Percentiles rank a stretch among this genome's conserved stretches.
Evolutionary conservation across 1,139 yeast genomes (phyloP).

Genomic region (Kurtzmaniella quercitrusa): DNA sequence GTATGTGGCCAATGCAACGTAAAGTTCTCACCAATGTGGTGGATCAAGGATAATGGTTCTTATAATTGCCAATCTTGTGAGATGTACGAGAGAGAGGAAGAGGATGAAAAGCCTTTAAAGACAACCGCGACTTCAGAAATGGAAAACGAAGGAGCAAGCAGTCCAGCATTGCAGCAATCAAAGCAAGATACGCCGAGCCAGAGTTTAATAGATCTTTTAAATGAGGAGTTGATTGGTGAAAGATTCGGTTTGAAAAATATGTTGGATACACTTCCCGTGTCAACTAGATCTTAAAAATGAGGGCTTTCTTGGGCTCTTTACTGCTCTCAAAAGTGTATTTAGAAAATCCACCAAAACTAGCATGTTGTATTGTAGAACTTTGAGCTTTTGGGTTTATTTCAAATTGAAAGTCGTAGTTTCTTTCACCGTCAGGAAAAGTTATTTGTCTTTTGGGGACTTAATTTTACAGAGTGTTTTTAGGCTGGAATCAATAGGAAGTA

Average conservation of each 20-base stretch:
- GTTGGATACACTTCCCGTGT: slow-evolving; percentile 21
- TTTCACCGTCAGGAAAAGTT: too few relatives aligned
- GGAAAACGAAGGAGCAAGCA: neutral
- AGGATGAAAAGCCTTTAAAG: slow-evolving; percentile 12
- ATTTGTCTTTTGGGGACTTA: too few relatives aligned
- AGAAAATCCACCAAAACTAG: too few relatives aligned
- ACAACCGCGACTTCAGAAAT: slow-evolving; percentile 10
- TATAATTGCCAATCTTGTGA: neutral
- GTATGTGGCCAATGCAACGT: slow-evolving; percentile 7
- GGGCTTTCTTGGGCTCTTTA: too few relatives aligned
- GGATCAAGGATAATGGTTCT: neutral
- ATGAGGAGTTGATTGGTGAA: slow-evolving; percentile 30
- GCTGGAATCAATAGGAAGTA: too few relatives aligned
- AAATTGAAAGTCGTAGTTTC: too few relatives aligned
- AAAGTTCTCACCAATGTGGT: slow-evolving; percentile 11
- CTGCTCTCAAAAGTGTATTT: slow-evolving; percentile 2
- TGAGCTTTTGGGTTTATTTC: too few relatives aligned
- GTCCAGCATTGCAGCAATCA: too few relatives aligned
- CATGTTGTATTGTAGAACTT: too few relatives aligned
- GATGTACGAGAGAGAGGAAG: slow-evolving; percentile 2
- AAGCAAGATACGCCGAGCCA: slow-evolving; percentile 10
- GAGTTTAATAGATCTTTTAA: slow-evolving; percentile 20
- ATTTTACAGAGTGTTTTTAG: too few relatives aligned
- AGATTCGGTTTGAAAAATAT: slow-evolving; percentile 29
- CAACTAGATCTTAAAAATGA: neutral